Evolutionary conservation across 2,329 filamentous ascomycete genomes (phyloP).

Genomic region (Cercospora zeina): DNA sequence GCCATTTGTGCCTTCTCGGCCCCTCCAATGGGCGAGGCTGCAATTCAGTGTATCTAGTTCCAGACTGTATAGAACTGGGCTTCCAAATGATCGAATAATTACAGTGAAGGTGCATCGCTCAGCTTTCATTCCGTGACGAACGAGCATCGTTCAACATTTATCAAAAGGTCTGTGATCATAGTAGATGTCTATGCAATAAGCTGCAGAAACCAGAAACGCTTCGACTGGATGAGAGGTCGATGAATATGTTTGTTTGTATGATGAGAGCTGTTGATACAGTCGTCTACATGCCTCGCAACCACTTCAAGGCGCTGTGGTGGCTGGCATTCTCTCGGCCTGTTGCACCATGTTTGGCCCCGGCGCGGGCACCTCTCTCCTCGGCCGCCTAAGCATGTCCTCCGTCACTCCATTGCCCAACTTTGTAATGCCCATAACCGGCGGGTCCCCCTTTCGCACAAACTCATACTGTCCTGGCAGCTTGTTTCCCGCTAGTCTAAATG

Average conservation of each 20-base stretch:
- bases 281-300: background rate
- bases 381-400: slow-evolving; percentile 77
- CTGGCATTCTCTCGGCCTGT: slow-evolving; percentile 33
- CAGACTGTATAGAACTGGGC: background rate
- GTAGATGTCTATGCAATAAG: background rate
- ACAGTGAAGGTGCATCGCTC: background rate
- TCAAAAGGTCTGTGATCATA: background rate
- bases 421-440: slow-evolving; percentile 86
- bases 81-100: background rate
- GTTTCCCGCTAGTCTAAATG: slow-evolving; percentile 88
- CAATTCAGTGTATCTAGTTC: background rate
- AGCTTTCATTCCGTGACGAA: background rate
- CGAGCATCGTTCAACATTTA: background rate
- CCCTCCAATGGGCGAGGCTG: background rate
- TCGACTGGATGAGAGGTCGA: background rate
- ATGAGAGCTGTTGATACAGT: slow-evolving; percentile 2
- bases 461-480: slow-evolving; percentile 92
- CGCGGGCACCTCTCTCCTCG: slow-evolving; percentile 47
- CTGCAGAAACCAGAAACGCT: background rate
- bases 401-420: slow-evolving; percentile 81
- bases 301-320: slow-evolving; percentile 29
- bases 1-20: background rate
- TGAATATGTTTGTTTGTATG: background rate
- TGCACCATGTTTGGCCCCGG: slow-evolving; percentile 34
- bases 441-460: slow-evolving; percentile 89